These are phyloP conservation scores for Leptographium radiaticola DNA, from an alignment of 2,329 filamentous ascomycete species.

Conservation along the genomic window DNA sequence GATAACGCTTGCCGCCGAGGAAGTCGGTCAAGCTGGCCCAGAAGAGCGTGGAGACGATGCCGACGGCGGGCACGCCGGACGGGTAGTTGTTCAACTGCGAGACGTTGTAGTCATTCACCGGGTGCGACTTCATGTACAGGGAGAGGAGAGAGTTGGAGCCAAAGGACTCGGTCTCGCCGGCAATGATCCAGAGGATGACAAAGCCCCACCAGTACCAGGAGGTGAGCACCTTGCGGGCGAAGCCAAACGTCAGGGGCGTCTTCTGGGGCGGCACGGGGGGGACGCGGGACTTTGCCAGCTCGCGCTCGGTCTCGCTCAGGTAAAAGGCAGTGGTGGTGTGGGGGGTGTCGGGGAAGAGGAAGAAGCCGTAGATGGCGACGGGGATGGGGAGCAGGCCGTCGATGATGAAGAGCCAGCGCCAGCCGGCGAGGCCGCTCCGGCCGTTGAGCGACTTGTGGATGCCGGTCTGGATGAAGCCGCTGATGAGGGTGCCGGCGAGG, in stretches of 20 bases:
- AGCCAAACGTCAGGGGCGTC: constrained; percentile 19
- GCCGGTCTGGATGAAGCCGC: constrained; percentile 47
- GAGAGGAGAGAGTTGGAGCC: constrained; percentile 46
- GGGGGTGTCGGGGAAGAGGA: constrained; percentile 41
- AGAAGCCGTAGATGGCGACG: constrained; percentile 39
- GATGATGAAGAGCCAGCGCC: constrained; percentile 40
- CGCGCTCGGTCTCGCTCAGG: constrained; percentile 23
- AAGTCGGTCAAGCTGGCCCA: constrained; percentile 59
- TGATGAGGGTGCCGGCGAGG: constrained; percentile 47
- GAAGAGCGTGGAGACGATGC: constrained; percentile 49
- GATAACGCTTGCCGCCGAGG: constrained; percentile 46
- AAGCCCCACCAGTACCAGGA: constrained; percentile 58
- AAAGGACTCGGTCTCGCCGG: constrained; percentile 60
- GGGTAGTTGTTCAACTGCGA: constrained; percentile 43
- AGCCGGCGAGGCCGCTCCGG: constrained; percentile 34
- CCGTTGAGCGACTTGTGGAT: constrained; percentile 32
- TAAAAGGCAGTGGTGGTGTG: constrained; percentile 35
- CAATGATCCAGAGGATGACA: constrained; percentile 54
- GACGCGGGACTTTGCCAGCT: constrained; percentile 26
- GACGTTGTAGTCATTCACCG: constrained; percentile 27
- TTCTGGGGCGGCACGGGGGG: constrained; percentile 18
- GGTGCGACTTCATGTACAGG: constrained; percentile 36
- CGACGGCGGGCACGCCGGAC: constrained; percentile 40
- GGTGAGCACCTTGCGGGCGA: constrained; percentile 40
- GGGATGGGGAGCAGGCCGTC: constrained; percentile 44